Base-by-base conservation (phyloP, 192 early-diverging fungal species). In the Haplosporangium gracile region DNA sequence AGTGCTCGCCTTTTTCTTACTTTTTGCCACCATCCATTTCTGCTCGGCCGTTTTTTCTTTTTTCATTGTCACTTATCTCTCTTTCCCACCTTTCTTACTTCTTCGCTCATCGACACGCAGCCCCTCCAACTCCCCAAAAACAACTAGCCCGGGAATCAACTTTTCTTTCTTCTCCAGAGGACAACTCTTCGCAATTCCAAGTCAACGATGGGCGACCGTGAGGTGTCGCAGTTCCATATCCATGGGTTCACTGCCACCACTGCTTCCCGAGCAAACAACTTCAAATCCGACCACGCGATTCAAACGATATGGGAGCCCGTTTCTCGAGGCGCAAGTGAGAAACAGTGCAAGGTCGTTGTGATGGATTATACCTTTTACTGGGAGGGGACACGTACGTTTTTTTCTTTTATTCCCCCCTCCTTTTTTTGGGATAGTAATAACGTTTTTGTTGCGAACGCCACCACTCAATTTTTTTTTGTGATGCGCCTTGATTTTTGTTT, bases 321-420 rank as follows among this genome's bases (percentile, higher is more conserved):
- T 29, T 65, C 60, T 36, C 42, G 15, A 40, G 40, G 69, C 24
- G 70, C 60, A 40, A 75, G 39, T 22, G 84, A 72, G 11, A 63
- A 29, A 2, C 79, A 86, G 16, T 86, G 84, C 53, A 68, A 63
- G 51, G 49, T 86, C 10, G 74, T 60, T 47, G 69, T 86, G 6
- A 86, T 81, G 84, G 78, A 86, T 34, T 86, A 81, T 53, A 70
- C 55, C 8, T 73, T 79, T 8, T 86, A 81, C 75, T 86, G 84
- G 84, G 74, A 76, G 43, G 84, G 84, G 15, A 78, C 71, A 5
- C 43, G 84, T 86, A 81, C 20, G 34, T 20, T 8, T 74, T 70
- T 65, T 32, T 11, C 45, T 26, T 5, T 53, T 39, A 49, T 45
- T 74, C 7, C 2, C 29, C 1, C 18, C 36, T 22, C 7, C 10